Base-by-base conservation (phyloP, 2,329 filamentous ascomycete species). In the Fusarium denticulatum region DNA sequence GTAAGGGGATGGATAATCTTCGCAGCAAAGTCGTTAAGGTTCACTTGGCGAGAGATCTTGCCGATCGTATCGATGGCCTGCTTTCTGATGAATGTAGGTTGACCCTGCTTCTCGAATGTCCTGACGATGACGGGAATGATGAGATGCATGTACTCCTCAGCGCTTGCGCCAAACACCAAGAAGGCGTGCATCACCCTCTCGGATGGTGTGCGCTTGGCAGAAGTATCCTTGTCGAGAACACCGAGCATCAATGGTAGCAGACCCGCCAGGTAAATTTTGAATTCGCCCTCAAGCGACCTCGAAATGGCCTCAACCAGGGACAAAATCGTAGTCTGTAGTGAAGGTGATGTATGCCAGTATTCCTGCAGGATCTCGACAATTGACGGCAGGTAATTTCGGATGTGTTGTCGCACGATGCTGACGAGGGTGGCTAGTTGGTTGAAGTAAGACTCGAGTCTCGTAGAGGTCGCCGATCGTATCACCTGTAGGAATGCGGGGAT, bases 101-200 rank as follows among this genome's bases (percentile, higher is more conserved):
- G 94, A 16, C 93, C 91, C 37, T 93, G 90, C 79, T 94, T 97
- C 81, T 99, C 96, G 79, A 99, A 98, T 55, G 97, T 93, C 49
- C 93, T 91, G 14, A 99, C 95, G 78, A 99, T 95, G 40, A 97
- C 94, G 0, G 96, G 96, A 58, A 99, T 94, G 75, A 99, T 98
- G 59, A 99, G 87, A 81, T 99, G 96, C 96, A 99, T 99, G 81
- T 99, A 99, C 81, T 99, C 96, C 81, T 99, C 96, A 16, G 93
- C 94, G 79, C 95, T 98, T 0, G 95, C 92, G 3, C 97, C 97
- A 80, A 99, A 99, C 2, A 99, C 94, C 34, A 99, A 85, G 82
- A 99, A 97, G 0, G 96, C 95, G 80, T 98, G 96, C 30, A 99
- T 86, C 8, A 99, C 95, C 76, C 93, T 92, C 80, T 98, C 95